Evolutionary conservation across 1,139 yeast genomes (phyloP), one percentile per base, ranked within the genome.

Genomic region (Eremothecium sinecaudum): DNA sequence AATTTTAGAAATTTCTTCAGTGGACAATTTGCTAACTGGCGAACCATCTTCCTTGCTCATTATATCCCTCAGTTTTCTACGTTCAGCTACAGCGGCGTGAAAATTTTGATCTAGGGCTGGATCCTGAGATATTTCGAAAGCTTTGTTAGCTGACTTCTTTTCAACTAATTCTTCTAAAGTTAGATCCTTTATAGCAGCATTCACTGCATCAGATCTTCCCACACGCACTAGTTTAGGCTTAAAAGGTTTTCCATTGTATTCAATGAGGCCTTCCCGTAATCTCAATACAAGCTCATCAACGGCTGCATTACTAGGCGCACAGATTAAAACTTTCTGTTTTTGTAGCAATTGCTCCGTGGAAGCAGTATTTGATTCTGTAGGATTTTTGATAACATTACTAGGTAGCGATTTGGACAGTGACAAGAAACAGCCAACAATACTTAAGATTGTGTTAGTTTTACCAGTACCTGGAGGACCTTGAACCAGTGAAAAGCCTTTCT

Each of bases 401-500:
- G 63, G 59, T 20, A 46, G 28, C 0, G 45, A 24, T n/a, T 50
- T 56, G 9, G 46, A 49, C 19, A 53, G 50, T 0, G 79, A 67
- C 38, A 87, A 59, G 38, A 78, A 73, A 37, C 83, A 75, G 0
- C 97, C 96, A 28, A 90, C 75, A 36, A 90, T 79, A 17, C 96
- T 96, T 28, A 92, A 59, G 62, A 92, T 90, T 0, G 99, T 92
- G 53, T 90, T 92, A 1, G 99, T 92, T 56, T 92, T 92, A 64
- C 98, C 98, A 0, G 98, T 90, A 61, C 96, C 96, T 0, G 96
- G 96, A 1, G 96, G 96, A 40, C 98, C 99, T 61, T 90, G 98
- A 55, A 90, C 86, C 34, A 90, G 66, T 0, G 94, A 79, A 53
- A 92, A 84, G 0, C 98, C 99, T 2, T 64, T 65, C 6, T 72